Percentiles rank a stretch among this genome's conserved stretches.
Evolutionary conservation across 768 basidiomycete genomes (phyloP).

Genomic region (Mrakia gelida): DNA sequence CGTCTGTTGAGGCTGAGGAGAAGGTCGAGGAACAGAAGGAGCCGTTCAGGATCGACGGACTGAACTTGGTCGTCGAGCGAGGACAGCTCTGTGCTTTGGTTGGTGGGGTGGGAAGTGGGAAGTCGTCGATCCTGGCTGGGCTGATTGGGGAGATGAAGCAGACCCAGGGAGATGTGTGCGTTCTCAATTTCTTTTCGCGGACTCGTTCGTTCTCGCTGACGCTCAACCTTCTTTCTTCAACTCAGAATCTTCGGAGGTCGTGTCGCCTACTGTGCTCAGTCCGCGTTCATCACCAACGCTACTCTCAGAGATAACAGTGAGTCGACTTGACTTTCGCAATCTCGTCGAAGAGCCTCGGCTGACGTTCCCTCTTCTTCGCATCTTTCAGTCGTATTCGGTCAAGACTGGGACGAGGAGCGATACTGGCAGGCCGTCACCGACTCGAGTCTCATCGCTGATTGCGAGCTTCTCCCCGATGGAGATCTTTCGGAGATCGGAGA

Average conservation of each 20-base stretch:
- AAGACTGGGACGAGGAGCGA: slow-evolving; percentile 69
- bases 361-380: not conserved
- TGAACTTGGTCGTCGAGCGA: slow-evolving; percentile 64
- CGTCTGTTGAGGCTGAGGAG: slow-evolving; percentile 3
- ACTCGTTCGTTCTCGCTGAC: not conserved
- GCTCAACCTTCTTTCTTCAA: not conserved
- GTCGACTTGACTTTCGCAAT: not conserved
- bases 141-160: slow-evolving; percentile 76
- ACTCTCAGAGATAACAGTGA: slow-evolving; percentile 51
- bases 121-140: slow-evolving; percentile 54
- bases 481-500: slow-evolving; percentile 63
- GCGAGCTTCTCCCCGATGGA: slow-evolving; percentile 67
- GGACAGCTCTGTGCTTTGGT: slow-evolving; percentile 81
- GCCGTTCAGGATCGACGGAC: slow-evolving; percentile 62
- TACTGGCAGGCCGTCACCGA: slow-evolving; percentile 78
- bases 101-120: slow-evolving; percentile 70
- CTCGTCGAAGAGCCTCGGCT: not conserved
- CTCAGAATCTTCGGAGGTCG: slow-evolving; percentile 54
- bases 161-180: slow-evolving; percentile 64
- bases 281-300: slow-evolving; percentile 85
- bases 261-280: slow-evolving; percentile 78
- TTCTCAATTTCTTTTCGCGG: slow-evolving; percentile 33
- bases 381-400: slow-evolving; percentile 66
- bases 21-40: slow-evolving; percentile 22
- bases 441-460: slow-evolving; percentile 71